Percentiles rank a stretch among this genome's conserved stretches.
Conservation (phyloP, 352 stramenopile species). For the Globisporangium acanthophoron region DNA sequence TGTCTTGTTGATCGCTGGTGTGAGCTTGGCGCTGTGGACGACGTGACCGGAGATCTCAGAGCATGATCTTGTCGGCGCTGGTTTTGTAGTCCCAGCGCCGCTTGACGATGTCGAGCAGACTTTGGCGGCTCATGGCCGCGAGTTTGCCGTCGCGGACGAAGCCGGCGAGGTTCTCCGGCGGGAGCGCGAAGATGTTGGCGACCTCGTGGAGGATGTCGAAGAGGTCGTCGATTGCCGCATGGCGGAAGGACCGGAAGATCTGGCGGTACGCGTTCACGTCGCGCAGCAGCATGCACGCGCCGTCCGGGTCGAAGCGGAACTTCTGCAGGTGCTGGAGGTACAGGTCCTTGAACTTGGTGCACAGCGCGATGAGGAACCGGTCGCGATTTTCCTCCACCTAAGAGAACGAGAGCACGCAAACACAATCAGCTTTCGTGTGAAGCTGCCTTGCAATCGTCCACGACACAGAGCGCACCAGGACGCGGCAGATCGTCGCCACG, state of each 20-base stretch:
- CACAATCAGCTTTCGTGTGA: not conserved
- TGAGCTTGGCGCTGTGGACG: not conserved
- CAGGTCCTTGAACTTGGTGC: conserved; percentile 60
- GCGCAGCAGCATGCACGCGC: conserved; percentile 73
- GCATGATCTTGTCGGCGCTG: conserved; percentile 66
- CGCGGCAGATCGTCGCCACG: conserved; percentile 35
- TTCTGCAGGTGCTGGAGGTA: conserved; percentile 73
- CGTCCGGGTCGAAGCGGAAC: conserved; percentile 77
- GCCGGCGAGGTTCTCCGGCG: conserved; percentile 66
- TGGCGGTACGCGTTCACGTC: conserved; percentile 72
- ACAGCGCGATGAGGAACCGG: conserved; percentile 48
- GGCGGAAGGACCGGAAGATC: conserved; percentile 45
- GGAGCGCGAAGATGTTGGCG: conserved; percentile 77
- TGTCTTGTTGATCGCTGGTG: not conserved
- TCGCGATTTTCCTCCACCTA: conserved; percentile 65
- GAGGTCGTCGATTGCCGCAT: conserved; percentile 45
- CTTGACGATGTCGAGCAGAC: conserved; percentile 60
- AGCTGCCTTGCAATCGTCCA: not conserved
- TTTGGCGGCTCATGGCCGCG: conserved; percentile 51
- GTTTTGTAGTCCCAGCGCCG: conserved; percentile 82
- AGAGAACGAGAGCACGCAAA: not conserved
- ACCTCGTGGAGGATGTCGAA: conserved; percentile 81
- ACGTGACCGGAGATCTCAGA: conserved; percentile 13
- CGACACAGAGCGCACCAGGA: conserved; percentile 34
- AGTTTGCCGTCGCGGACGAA: conserved; percentile 75